Evolutionary conservation across 176 grass and related monocot species (phyloP).

Genomic region (Leersia perrieri): DNA sequence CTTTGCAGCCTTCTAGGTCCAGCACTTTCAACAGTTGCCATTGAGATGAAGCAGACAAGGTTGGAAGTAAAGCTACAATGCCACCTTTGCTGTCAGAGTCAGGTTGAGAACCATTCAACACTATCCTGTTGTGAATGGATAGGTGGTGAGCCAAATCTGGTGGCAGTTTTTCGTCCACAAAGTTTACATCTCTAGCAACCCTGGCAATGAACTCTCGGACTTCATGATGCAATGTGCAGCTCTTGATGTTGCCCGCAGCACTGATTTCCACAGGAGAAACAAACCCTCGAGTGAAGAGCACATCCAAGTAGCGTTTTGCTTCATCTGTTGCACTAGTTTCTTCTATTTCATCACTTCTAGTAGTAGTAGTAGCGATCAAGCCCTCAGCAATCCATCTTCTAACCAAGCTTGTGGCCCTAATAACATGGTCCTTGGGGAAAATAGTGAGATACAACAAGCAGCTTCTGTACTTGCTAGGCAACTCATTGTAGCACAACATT

Average conservation of each 20-base stretch:
- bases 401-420: not conserved
- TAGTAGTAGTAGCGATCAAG: too few relatives aligned
- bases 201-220: not conserved
- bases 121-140: not conserved
- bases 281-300: not conserved
- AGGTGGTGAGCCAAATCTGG: not conserved
- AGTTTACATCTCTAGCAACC: not conserved
- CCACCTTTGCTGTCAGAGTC: too few relatives aligned
- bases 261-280: not conserved
- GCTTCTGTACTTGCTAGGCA: not conserved
- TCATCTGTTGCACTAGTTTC: not conserved
- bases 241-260: not conserved
- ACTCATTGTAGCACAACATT: not conserved
- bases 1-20: constrained; percentile 23
- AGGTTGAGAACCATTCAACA: not conserved
- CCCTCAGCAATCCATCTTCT: constrained; percentile 19
- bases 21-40: constrained; percentile 8
- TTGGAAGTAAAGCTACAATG: not conserved
- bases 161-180: not conserved
- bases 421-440: not conserved
- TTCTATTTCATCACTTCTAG: not conserved
- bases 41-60: not conserved
- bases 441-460: constrained; percentile 20
- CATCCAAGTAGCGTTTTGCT: not conserved
- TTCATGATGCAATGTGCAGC: not conserved